phyloP scores from a whole-genome alignment of 2,329 filamentous ascomycete species.

The Aspergillus novofumigatus region DNA sequence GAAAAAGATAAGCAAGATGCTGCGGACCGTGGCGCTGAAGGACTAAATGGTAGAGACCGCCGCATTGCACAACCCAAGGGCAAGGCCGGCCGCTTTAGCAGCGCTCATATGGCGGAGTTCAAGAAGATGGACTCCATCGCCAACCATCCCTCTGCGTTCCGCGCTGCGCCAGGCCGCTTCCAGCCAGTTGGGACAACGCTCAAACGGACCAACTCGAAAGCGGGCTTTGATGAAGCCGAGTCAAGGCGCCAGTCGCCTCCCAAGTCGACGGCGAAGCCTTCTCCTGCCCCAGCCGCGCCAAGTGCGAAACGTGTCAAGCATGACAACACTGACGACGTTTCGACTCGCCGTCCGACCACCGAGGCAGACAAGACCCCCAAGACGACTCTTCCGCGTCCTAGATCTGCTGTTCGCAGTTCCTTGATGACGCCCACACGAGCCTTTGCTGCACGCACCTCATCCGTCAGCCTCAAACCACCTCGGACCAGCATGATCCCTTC shows the following conservation, averaged over 20 bases:
- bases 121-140: slow-evolving; percentile 98
- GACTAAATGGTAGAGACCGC: slow-evolving; percentile 47
- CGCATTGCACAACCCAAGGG: slow-evolving; percentile 78
- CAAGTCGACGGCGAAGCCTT: slow-evolving; percentile 26
- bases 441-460: slow-evolving; percentile 59
- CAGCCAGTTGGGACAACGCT: slow-evolving; percentile 40
- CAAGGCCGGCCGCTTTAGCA: slow-evolving; percentile 74
- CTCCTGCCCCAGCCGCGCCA: slow-evolving; percentile 32
- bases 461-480: slow-evolving; percentile 49
- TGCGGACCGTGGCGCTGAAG: slow-evolving; percentile 44
- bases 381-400: slow-evolving; percentile 33
- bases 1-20: slow-evolving; percentile 55
- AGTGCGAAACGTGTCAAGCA: slow-evolving; percentile 69
- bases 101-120: slow-evolving; percentile 81
- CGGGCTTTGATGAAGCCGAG: slow-evolving; percentile 60
- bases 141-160: slow-evolving; percentile 72
- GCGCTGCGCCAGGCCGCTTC: slow-evolving; percentile 45
- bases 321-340: slow-evolving; percentile 63
- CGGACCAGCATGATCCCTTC: slow-evolving; percentile 54
- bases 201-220: slow-evolving; percentile 56
- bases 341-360: slow-evolving; percentile 49
- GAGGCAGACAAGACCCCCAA: slow-evolving; percentile 22
- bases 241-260: slow-evolving; percentile 35
- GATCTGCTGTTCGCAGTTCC: slow-evolving; percentile 47
- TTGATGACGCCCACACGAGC: slow-evolving; percentile 76